Evolutionary conservation across 2,329 filamentous ascomycete species (phyloP).

Genomic region (Alternaria gaisen): DNA sequence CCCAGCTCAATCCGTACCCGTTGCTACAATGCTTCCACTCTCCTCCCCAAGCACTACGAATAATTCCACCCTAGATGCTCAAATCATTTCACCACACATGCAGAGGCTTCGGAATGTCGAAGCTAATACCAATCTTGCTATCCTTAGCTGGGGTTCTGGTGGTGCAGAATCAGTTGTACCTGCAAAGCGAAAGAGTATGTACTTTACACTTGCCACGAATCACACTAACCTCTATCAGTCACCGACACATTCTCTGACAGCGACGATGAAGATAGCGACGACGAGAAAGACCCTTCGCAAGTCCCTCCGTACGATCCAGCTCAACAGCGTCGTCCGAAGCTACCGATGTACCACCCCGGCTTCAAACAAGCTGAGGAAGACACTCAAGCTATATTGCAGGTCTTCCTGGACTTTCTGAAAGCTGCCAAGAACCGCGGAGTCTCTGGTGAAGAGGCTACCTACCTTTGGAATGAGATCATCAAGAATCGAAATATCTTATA

Average conservation of each 20-base stretch:
- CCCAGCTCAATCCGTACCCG: background rate
- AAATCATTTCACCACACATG: background rate
- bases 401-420: slow-evolving; percentile 8
- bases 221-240: background rate
- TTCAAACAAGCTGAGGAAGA: slow-evolving; percentile 9
- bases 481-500: background rate
- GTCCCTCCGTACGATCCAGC: slow-evolving; percentile 17
- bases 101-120: slow-evolving; percentile 3
- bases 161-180: background rate
- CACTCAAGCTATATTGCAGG: background rate
- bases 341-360: slow-evolving; percentile 29
- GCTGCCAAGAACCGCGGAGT: background rate
- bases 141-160: background rate
- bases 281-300: slow-evolving; percentile 6
- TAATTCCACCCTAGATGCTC: background rate
- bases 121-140: background rate
- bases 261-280: slow-evolving; percentile 1
- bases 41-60: background rate
- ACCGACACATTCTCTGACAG: background rate
- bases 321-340: slow-evolving; percentile 11
- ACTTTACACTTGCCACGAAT: accelerated
- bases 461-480: slow-evolving; percentile 13
- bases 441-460: slow-evolving; percentile 8
- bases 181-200: slow-evolving; percentile 12
- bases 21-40: background rate